These are phyloP conservation scores for Solanum chilense DNA, from an alignment of 257 asterid species.

Conservation along the genomic window DNA sequence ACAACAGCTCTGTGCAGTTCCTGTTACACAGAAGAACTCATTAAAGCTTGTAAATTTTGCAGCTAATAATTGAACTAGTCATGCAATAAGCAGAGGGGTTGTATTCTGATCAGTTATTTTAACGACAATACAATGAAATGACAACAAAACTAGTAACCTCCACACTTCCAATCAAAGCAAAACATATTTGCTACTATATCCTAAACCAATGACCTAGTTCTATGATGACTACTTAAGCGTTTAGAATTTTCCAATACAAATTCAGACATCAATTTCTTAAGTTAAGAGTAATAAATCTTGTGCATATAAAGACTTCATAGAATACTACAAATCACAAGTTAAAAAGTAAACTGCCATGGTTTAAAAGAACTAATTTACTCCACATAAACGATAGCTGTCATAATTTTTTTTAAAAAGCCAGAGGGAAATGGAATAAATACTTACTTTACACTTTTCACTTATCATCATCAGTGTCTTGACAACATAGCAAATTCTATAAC, in stretches of 20 bases:
- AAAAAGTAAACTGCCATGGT: background rate
- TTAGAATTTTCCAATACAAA: background rate
- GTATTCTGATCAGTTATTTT: background rate
- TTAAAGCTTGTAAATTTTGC: background rate
- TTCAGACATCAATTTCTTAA: background rate
- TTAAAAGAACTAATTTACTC: background rate
- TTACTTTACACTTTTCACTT: background rate
- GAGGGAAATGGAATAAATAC: background rate
- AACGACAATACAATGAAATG: background rate
- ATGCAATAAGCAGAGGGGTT: background rate
- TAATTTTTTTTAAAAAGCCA: background rate
- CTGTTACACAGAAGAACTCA: constrained; percentile 11
- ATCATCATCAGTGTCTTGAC: background rate
- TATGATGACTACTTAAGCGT: background rate
- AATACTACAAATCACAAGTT: background rate
- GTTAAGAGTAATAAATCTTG: background rate
- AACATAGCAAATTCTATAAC: background rate
- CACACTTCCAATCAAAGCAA: background rate
- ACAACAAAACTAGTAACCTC: background rate
- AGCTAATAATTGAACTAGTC: background rate
- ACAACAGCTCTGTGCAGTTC: constrained; percentile 31
- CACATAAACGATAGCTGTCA: background rate
- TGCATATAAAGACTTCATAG: background rate
- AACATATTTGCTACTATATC: background rate
- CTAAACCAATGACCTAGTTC: background rate